phyloP scores from a whole-genome alignment of 2,329 filamentous ascomycete genomes.

The Talaromyces sp. region DNA sequence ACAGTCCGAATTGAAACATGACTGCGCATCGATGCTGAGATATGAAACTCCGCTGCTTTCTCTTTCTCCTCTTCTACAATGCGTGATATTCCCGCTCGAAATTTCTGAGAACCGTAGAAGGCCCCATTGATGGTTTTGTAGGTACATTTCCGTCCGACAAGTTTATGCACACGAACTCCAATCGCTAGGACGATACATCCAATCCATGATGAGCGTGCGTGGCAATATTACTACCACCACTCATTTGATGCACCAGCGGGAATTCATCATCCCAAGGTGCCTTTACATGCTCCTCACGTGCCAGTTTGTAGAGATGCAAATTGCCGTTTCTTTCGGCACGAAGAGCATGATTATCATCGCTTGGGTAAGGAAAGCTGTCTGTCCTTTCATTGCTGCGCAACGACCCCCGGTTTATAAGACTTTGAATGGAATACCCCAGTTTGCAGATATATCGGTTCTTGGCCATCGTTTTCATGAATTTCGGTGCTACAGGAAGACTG shows the following conservation, averaged over 20 bases:
- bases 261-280: neutral
- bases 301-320: neutral
- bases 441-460: neutral
- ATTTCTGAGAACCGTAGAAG: too few relatives aligned
- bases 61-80: neutral
- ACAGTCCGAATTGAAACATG: neutral
- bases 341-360: neutral
- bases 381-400: neutral
- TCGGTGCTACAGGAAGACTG: neutral
- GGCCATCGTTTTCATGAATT: neutral
- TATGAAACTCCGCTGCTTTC: too few relatives aligned
- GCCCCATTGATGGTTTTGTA: too few relatives aligned
- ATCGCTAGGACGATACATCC: too few relatives aligned
- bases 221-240: neutral
- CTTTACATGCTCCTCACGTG: neutral
- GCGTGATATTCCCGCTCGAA: too few relatives aligned
- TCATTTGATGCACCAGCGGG: neutral
- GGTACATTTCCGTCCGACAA: too few relatives aligned
- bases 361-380: neutral
- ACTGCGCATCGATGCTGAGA: neutral
- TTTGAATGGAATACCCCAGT: neutral
- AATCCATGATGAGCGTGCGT: neutral
- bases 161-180: too few relatives aligned
- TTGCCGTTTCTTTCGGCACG: neutral
- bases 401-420: neutral